Evolutionary conservation across 148 eudicot genomes (phyloP).

Genomic region (Camellia lanceoleosa): DNA sequence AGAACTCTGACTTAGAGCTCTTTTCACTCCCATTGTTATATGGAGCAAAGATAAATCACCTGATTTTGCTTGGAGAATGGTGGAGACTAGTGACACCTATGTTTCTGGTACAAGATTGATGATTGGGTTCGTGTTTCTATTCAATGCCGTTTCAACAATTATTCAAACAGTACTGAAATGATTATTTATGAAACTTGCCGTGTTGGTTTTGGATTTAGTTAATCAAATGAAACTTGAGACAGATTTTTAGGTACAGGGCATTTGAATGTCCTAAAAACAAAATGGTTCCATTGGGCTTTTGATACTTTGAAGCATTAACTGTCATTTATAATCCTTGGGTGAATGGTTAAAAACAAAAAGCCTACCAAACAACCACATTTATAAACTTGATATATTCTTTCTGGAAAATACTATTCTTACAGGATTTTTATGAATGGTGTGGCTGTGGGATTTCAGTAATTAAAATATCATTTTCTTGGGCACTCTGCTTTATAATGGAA

Average conservation of each 20-base stretch:
- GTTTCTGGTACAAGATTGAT: constrained; percentile 94
- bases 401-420: too few relatives aligned
- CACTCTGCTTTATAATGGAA: too few relatives aligned
- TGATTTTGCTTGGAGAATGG: constrained; percentile 83
- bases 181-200: not conserved
- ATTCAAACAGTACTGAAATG: not conserved
- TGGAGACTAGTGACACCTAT: constrained; percentile 94
- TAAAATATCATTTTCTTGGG: too few relatives aligned
- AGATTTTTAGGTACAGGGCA: not conserved
- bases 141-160: constrained; percentile 23
- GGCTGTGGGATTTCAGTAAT: too few relatives aligned
- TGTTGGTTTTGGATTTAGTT: not conserved
- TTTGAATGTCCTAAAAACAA: not conserved
- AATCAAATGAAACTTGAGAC: not conserved
- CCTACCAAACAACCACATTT: not conserved
- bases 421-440: too few relatives aligned
- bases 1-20: constrained; percentile 48
- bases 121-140: constrained; percentile 63
- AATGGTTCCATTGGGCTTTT: not conserved
- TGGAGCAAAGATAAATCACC: constrained; percentile 81
- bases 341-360: not conserved
- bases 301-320: not conserved
- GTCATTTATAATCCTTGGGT: not conserved
- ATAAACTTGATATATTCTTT: not conserved
- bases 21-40: constrained; percentile 66